A percentile compares a stretch with the other conserved stretches of the same genome.
Evolutionary conservation across 1,284 basidiomycete species (phyloP).

Genomic region (Moniliella sp.): DNA sequence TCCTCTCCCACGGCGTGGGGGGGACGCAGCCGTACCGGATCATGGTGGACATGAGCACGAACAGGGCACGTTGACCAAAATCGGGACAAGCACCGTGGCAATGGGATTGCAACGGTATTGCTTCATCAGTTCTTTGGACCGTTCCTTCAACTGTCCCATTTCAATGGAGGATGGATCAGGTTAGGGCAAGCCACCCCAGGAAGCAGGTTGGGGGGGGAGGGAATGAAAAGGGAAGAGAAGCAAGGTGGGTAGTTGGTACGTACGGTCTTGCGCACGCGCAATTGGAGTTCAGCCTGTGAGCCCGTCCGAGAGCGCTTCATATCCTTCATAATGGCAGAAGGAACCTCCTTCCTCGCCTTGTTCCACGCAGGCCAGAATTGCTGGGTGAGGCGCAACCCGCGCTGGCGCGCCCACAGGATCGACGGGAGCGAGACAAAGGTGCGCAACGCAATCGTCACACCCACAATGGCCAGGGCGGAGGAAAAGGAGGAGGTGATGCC

Average conservation of each 20-base stretch:
- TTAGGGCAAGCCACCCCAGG: too few relatives aligned
- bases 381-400: conserved; percentile 47
- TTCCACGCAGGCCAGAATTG: conserved; percentile 48
- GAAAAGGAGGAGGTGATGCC: conserved; percentile 8
- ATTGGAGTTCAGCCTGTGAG: conserved; percentile 39
- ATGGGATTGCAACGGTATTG: conserved; percentile 18
- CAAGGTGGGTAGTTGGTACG: background rate
- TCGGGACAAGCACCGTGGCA: conserved; percentile 14
- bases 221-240: background rate
- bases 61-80: conserved; percentile 21
- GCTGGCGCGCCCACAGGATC: conserved; percentile 53
- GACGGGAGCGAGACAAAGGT: conserved; percentile 50
- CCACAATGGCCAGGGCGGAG: conserved; percentile 56
- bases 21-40: conserved; percentile 14
- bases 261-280: conserved; percentile 2
- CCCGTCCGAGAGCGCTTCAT: conserved; percentile 40
- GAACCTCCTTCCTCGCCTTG: conserved; percentile 38
- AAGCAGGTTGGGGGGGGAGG: too few relatives aligned
- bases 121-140: conserved; percentile 10
- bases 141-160: conserved; percentile 5
- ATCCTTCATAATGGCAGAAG: conserved; percentile 37
- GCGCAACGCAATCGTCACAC: conserved; percentile 49
- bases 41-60: conserved; percentile 15
- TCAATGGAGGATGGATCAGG: too few relatives aligned
- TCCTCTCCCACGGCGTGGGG: conserved; percentile 4